These are phyloP conservation scores for Boletus rubropictus DNA, from an alignment of 768 basidiomycete genomes.

Conservation along the genomic window DNA sequence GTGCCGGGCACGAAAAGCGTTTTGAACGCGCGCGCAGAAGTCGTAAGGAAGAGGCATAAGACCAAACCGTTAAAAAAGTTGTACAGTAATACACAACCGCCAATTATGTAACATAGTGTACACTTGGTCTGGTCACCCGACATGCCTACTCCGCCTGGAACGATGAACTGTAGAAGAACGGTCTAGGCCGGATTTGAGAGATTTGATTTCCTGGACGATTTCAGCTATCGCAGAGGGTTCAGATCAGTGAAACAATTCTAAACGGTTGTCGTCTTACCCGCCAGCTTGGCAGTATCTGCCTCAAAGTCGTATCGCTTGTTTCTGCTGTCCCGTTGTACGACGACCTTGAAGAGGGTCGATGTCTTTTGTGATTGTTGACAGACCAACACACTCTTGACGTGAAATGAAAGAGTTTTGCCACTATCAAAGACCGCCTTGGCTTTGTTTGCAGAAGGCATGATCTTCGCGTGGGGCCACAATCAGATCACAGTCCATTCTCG, in stretches of 20 bases:
- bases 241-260: not conserved
- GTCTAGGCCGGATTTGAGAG: slow-evolving; percentile 59
- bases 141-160: slow-evolving; percentile 58
- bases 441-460: slow-evolving; percentile 81
- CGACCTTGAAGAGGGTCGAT: slow-evolving; percentile 81
- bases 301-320: slow-evolving; percentile 97
- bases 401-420: slow-evolving; percentile 88
- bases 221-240: slow-evolving; percentile 43
- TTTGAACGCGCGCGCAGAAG: slow-evolving; percentile 87
- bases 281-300: slow-evolving; percentile 78
- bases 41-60: slow-evolving; percentile 65
- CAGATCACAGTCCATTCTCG: slow-evolving; percentile 1
- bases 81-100: not conserved
- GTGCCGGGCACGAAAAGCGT: slow-evolving; percentile 87
- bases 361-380: slow-evolving; percentile 81
- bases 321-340: slow-evolving; percentile 66
- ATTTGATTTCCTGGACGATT: slow-evolving; percentile 69
- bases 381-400: slow-evolving; percentile 79
- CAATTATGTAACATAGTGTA: slow-evolving; percentile 12
- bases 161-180: slow-evolving; percentile 58
- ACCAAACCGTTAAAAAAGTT: not conserved
- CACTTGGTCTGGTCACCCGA: slow-evolving; percentile 28
- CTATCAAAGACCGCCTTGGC: slow-evolving; percentile 79
- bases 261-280: slow-evolving; percentile 44
- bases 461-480: slow-evolving; percentile 40